Evolutionary conservation across 257 asterid genomes (phyloP).

Genomic region (Verbascum thapsus): DNA sequence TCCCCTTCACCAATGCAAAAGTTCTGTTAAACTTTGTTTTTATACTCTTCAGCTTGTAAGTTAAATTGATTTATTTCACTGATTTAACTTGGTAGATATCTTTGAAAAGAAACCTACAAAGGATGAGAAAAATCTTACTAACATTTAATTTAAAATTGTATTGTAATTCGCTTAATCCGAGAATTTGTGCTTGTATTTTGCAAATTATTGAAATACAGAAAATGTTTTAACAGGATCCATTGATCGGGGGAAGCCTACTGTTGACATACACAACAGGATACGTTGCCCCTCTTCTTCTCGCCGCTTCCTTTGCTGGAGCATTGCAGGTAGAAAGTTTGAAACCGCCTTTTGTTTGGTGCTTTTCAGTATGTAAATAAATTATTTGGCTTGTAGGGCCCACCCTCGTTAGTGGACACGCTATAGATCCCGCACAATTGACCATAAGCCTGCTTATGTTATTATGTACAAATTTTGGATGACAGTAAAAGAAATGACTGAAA

Average conservation of each 20-base stretch:
- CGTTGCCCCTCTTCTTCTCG: constrained; percentile 92
- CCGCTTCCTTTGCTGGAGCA: constrained; percentile 98
- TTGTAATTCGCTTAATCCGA: neutral
- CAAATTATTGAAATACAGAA: neutral
- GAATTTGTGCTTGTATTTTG: neutral
- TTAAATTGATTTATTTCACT: neutral
- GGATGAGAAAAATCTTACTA: neutral
- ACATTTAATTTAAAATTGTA: neutral
- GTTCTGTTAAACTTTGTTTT: neutral
- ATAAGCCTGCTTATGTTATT: too few relatives aligned
- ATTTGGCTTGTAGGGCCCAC: too few relatives aligned
- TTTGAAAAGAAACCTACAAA: neutral
- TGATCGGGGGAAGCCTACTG: constrained; percentile 83
- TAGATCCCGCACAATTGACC: too few relatives aligned
- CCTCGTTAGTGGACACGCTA: too few relatives aligned
- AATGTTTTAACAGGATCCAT: constrained; percentile 59
- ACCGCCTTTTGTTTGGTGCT: neutral
- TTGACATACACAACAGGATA: constrained; percentile 94
- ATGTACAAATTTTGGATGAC: too few relatives aligned
- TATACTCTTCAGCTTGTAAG: neutral
- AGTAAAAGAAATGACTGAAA: too few relatives aligned
- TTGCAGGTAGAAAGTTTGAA: constrained; percentile 61
- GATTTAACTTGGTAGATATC: neutral
- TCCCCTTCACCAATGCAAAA: neutral
- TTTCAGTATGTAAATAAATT: neutral